phyloP scores from a whole-genome alignment of 1,139 yeast genomes.

The Spathaspora sp. region DNA sequence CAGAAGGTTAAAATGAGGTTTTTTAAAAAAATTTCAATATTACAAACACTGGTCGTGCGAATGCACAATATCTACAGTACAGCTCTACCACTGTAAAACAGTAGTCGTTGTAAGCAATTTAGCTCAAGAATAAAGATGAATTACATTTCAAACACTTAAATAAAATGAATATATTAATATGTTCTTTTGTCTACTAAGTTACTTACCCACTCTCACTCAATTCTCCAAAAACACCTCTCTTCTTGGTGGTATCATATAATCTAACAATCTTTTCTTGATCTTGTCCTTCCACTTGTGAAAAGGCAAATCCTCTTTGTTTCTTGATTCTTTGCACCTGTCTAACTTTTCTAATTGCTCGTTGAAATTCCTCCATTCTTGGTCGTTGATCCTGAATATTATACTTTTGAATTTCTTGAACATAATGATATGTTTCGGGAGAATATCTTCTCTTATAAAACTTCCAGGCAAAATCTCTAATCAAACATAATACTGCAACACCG shows the following conservation, averaged over 20 bases:
- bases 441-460: conserved; percentile 91
- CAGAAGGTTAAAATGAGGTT: background rate
- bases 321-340: conserved; percentile 98
- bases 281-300: conserved; percentile 90
- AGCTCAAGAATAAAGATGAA: too few species aligned
- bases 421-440: conserved; percentile 88
- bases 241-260: conserved; percentile 89
- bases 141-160: too few species aligned
- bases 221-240: conserved; percentile 55
- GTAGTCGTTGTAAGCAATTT: too few species aligned
- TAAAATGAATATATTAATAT: background rate
- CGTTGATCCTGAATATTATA: conserved; percentile 90
- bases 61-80: too few species aligned
- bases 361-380: conserved; percentile 95
- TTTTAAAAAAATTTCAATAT: background rate
- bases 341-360: conserved; percentile 93
- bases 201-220: conserved; percentile 22
- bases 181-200: background rate
- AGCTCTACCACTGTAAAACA: too few species aligned
- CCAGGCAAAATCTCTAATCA: conserved; percentile 89
- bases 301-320: conserved; percentile 98
- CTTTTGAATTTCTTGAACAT: conserved; percentile 95
- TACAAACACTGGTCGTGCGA: too few species aligned
- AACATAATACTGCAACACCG: conserved; percentile 73
- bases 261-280: conserved; percentile 91